These are phyloP conservation scores for Amylostereum areolatum DNA, from an alignment of 1,284 basidiomycete genomes.

Conservation along the genomic window DNA sequence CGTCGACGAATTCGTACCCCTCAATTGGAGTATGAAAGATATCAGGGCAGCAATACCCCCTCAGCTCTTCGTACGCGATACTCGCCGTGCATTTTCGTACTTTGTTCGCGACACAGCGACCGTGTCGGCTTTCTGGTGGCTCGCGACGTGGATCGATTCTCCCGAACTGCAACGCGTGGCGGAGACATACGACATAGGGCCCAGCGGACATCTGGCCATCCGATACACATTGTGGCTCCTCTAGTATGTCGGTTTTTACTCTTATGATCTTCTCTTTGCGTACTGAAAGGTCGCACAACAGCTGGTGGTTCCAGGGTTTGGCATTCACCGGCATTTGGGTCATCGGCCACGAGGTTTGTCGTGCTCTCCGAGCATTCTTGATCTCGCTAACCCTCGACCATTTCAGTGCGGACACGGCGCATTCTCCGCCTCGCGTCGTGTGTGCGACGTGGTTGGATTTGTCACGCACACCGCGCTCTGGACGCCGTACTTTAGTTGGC, in stretches of 20 bases:
- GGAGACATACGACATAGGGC: conserved; percentile 20
- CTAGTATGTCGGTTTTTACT: conserved; percentile 13
- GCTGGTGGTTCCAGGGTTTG: conserved; percentile 61
- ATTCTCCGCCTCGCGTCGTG: conserved; percentile 19
- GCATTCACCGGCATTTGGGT: conserved; percentile 58
- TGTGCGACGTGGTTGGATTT: conserved; percentile 24
- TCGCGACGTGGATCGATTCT: neutral
- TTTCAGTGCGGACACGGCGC: conserved; percentile 25
- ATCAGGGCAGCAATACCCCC: conserved; percentile 49
- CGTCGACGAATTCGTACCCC: neutral
- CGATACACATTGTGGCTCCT: conserved; percentile 40
- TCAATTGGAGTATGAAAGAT: conserved; percentile 20
- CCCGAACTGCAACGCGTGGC: neutral
- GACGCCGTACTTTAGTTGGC: conserved; percentile 37
- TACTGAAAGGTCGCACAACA: conserved; percentile 8
- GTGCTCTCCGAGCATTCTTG: no score
- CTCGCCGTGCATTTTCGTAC: conserved; percentile 30
- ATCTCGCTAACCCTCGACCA: no score
- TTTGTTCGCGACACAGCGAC: conserved; percentile 15
- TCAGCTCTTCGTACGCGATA: conserved; percentile 37
- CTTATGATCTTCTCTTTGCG: no score
- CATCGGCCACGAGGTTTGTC: conserved; percentile 50
- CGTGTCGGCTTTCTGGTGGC: neutral
- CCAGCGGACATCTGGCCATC: conserved; percentile 17
- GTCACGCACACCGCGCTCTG: conserved; percentile 26